Conservation (phyloP, 805 yeast species). For the Candida glaebosa region DNA sequence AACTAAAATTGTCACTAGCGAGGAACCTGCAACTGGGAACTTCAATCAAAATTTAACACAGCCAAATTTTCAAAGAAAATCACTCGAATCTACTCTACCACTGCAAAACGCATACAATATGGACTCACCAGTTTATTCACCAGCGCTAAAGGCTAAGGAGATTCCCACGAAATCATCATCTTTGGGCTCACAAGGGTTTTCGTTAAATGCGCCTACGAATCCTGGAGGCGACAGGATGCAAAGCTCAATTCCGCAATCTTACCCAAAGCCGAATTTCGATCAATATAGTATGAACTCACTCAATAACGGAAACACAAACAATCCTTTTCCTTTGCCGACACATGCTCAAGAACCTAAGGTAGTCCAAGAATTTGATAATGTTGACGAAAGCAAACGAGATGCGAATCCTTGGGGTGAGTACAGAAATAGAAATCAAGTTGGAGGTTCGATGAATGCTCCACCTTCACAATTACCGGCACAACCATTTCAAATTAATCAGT, state of each 20-base stretch:
- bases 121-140: not conserved
- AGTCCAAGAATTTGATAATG: not conserved
- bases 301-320: conserved; percentile 1
- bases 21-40: not conserved
- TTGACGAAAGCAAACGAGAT: conserved; percentile 9
- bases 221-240: not conserved
- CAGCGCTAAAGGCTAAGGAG: not conserved
- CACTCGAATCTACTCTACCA: not conserved
- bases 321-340: conserved; percentile 8
- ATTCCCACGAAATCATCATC: not conserved
- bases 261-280: not conserved
- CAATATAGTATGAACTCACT: not conserved
- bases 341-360: not conserved
- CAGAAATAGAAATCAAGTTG: conserved; percentile 8
- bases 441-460: not conserved
- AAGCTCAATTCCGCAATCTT: not conserved
- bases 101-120: not conserved
- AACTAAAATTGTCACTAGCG: not conserved
- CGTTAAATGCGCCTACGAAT: not conserved
- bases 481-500: conserved; percentile 1
- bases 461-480: not conserved
- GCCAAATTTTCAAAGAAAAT: not conserved
- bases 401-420: conserved; percentile 37
- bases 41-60: not conserved
- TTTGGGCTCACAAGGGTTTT: not conserved